Base-by-base conservation (phyloP, 2,329 filamentous ascomycete species). In the Aspergillus thermomutatus region DNA sequence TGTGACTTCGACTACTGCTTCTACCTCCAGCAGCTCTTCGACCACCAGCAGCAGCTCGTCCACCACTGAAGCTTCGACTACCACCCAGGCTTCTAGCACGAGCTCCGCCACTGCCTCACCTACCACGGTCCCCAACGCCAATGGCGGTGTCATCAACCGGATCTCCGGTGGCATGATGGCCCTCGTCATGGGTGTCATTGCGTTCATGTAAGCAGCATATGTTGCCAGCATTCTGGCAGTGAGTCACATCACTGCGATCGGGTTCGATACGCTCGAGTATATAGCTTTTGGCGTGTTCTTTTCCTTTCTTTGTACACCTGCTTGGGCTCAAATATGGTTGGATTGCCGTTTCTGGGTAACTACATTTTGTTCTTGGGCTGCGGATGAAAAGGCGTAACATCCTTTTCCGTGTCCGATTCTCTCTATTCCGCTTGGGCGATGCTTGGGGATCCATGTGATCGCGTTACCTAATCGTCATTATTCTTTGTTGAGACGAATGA, bases 161-260 rank as follows among this genome's bases (percentile, higher is more conserved):
- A 69, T 73, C 23, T 73, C 74, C 23, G 69, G 69, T 49, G 66
- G 69, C 49, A 60, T 76, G 63, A 49, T 75, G 53, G 74, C 71
- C 47, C 53, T 72, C 50, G 69, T 71, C 23, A 63, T 72, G 45
- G 75, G 68, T 57, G 66, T 65, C 27, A 57, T 72, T 52, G 72
- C 69, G 31, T 55, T 75, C 52, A 49, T 76, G 60, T 77, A 74
- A 69, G 60, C 34, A 21, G 9, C 10, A n/a, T 27, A 10, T 9
- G 10, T 19, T 27, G 28, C 21, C 23, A 28, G 14, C 50, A 25
- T 40, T 11, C 11, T 26, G 47, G 21, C 21, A 37, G 7, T 41
- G 43, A 37, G 21, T 14, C 21, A 26, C 43, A 23, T 14, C 11
- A 26, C 43, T 14, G 19, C 21, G 43, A 26, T n/a, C 43, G 11